These are phyloP conservation scores for Debaryomyces nepalensis DNA, from an alignment of 1,139 yeast species.

Conservation along the genomic window DNA sequence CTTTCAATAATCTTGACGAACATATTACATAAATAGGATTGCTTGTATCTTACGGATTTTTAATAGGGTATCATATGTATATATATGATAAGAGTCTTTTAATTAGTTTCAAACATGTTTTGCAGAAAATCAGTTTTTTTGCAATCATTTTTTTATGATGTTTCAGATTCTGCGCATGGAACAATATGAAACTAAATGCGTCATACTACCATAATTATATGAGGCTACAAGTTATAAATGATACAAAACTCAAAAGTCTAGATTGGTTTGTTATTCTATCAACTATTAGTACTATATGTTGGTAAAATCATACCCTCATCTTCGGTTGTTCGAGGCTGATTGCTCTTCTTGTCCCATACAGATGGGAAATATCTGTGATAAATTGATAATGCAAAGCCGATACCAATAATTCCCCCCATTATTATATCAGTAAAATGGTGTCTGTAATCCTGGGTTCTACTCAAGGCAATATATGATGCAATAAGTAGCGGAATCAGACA, in stretches of 20 bases:
- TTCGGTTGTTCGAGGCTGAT: conserved; percentile 19
- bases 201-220: background rate
- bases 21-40: background rate
- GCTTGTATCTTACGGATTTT: background rate
- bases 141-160: conserved; percentile 8
- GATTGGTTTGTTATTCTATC: conserved; percentile 4
- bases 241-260: background rate
- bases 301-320: conserved; percentile 18
- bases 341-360: conserved; percentile 19
- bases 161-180: conserved; percentile 7
- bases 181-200: background rate
- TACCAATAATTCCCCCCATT: conserved; percentile 42
- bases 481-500: conserved; percentile 34
- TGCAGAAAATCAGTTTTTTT: background rate
- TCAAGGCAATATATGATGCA: conserved; percentile 42
- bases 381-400: conserved; percentile 14
- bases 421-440: conserved; percentile 49
- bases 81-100: background rate
- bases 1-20: background rate
- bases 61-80: conserved; percentile 3
- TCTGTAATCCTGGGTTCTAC: conserved; percentile 49
- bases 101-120: conserved; percentile 8
- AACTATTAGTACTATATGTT: conserved; percentile 11
- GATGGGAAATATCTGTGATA: conserved; percentile 51
- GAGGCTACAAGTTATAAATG: background rate